Evolutionary conservation across 345 rosid genomes (phyloP), one percentile per base, ranked within the genome.

Genomic region (Lepidium didymum): DNA sequence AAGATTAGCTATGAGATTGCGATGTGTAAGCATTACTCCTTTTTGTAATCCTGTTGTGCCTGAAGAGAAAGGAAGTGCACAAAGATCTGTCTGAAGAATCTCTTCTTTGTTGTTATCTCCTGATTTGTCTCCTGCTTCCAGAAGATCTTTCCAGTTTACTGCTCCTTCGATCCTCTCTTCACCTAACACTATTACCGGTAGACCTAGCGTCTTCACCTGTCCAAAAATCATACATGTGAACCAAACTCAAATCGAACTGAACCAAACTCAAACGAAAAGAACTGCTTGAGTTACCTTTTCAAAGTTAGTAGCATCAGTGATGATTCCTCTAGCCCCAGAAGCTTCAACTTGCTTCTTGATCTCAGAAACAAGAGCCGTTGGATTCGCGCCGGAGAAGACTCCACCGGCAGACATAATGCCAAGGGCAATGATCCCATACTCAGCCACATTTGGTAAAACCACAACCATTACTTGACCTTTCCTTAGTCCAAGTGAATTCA

Each of bases 31-130:
- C 95, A 89, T 94, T 3, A 89, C 97, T 23, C 99, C 96, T 64
- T 94, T 94, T 36, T 96, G 92, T 56, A 83, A 38, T 11, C 99
- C 97, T 7, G 99, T 94, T 29, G 99, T 91, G 67, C 99, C 99
- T 40, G 97, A 94, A 7, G 99, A 94, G 82, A 94, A 91, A 29
- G 99, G 97, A 40, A 94, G 97, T 23, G 99, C 97, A 51, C 97
- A 94, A 1, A 91, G 81, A 59, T 91, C 96, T 12, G 75, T 69
- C 60, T 84, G 96, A 56, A 78, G 71, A 46, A 88, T 73, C 34
- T 79, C 73, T 43, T 80, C 83, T 19, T 43, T 34, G 3, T 57
- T 11, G 12, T 35, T 65, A 13, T 75, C 67, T 58, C 85, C 74
- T 0, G 86, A 81, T 8, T 71, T 71, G 46, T 87, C 96, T 9